Percentiles rank a stretch among this genome's conserved stretches.
Evolutionary conservation across 2,329 filamentous ascomycete species (phyloP).

Genomic region (Nemania serpens): DNA sequence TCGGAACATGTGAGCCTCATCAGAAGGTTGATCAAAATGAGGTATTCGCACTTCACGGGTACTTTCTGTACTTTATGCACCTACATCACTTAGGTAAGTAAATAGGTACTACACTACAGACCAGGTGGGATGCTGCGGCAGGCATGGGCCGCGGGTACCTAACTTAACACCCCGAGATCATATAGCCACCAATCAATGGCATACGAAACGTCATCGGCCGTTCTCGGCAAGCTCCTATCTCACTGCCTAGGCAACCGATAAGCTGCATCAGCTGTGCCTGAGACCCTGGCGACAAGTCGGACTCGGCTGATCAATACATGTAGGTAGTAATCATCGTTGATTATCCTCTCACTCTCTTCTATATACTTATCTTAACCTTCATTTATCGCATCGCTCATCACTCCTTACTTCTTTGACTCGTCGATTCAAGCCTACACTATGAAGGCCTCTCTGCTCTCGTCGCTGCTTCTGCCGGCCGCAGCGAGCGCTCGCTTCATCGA

Average conservation of each 20-base stretch:
- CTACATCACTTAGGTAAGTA: no score
- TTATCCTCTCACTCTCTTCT: not conserved
- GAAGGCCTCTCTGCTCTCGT: conserved; percentile 55
- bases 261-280: not conserved
- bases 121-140: no score
- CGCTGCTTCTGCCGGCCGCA: conserved; percentile 57
- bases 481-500: conserved; percentile 63
- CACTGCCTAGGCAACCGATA: conserved; percentile 9
- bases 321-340: no score
- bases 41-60: no score
- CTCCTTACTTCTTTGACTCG: not conserved
- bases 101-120: no score
- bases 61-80: no score
- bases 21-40: no score
- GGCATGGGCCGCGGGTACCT: no score
- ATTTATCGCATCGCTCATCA: not conserved
- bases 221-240: conserved; percentile 9
- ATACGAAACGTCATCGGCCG: conserved; percentile 20
- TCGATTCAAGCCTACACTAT: conserved; percentile 27
- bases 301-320: no score
- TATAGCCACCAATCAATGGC: not conserved
- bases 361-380: not conserved
- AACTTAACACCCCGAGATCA: no score
- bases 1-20: no score
- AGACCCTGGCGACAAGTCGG: no score